Percentiles rank a stretch among this genome's conserved stretches.
Evolutionary conservation across 257 asterid genomes (phyloP).

Genomic region (Penstemon newberryi): DNA sequence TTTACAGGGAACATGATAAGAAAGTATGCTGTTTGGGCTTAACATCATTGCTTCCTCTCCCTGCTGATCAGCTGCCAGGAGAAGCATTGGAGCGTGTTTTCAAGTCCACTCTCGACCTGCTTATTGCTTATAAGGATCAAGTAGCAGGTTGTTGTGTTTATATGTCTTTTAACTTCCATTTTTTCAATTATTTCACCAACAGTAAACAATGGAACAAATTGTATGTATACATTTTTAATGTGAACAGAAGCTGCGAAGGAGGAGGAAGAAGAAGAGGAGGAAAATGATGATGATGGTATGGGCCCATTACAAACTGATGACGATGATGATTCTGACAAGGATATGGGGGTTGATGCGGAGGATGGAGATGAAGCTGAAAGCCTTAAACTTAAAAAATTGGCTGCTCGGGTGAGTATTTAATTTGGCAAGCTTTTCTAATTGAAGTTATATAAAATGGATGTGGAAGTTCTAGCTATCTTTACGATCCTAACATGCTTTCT

Average conservation of each 20-base stretch:
- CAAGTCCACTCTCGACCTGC: constrained; percentile 87
- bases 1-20: constrained; percentile 92
- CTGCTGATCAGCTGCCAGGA: constrained; percentile 81
- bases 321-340: constrained; percentile 85
- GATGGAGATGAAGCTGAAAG: constrained; percentile 88
- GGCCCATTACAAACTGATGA: constrained; percentile 74
- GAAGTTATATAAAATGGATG: not conserved
- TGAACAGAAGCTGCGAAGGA: constrained; percentile 77
- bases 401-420: constrained; percentile 69
- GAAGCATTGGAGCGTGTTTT: constrained; percentile 93
- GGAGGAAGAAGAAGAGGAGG: constrained; percentile 66
- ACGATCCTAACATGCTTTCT: not conserved
- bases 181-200: constrained; percentile 6
- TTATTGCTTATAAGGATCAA: constrained; percentile 95
- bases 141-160: constrained; percentile 62
- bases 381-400: constrained; percentile 71
- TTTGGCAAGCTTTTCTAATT: not conserved
- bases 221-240: not conserved
- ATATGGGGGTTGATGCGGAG: constrained; percentile 92
- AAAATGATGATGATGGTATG: constrained; percentile 76
- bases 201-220: not conserved
- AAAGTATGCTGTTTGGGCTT: constrained; percentile 96
- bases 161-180: constrained; percentile 19
- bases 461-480: not conserved
- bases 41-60: constrained; percentile 91